Evolutionary conservation across 2,329 filamentous ascomycete species (phyloP).

Genomic region (Laburnicola sp.): DNA sequence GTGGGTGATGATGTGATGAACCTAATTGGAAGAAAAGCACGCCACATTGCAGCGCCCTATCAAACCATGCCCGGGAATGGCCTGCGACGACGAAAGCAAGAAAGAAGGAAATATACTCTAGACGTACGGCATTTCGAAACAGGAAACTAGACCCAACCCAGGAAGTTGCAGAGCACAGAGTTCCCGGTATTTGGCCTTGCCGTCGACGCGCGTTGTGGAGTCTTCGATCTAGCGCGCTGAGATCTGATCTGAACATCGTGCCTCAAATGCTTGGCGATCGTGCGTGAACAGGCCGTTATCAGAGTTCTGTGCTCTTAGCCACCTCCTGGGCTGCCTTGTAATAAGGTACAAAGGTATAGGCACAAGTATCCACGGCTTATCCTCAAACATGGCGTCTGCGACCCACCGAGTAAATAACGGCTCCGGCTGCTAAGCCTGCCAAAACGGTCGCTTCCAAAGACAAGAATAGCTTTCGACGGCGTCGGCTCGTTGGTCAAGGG

Average conservation of each 20-base stretch:
- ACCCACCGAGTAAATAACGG: neutral
- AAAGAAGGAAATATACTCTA: neutral
- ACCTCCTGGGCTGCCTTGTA: neutral
- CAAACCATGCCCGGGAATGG: neutral
- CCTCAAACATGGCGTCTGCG: conserved; percentile 5
- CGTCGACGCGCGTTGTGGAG: conserved; percentile 6
- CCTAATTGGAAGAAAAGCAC: no score
- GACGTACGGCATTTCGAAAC: neutral
- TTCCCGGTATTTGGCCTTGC: neutral
- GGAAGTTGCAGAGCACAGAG: neutral
- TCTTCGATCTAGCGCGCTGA: neutral
- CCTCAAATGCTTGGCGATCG: neutral
- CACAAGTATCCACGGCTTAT: neutral
- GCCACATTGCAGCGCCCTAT: neutral
- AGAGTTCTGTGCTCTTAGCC: neutral
- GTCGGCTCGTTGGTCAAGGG: neutral
- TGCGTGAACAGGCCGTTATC: neutral
- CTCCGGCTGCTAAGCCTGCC: neutral
- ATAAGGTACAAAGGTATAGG: neutral
- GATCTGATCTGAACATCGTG: neutral
- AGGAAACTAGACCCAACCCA: neutral
- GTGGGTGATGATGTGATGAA: no score
- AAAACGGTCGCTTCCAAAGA: neutral
- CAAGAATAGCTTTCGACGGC: neutral
- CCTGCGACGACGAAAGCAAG: neutral